Conservation (phyloP, 2,329 filamentous ascomycete genomes). For the Amphichorda felina region DNA sequence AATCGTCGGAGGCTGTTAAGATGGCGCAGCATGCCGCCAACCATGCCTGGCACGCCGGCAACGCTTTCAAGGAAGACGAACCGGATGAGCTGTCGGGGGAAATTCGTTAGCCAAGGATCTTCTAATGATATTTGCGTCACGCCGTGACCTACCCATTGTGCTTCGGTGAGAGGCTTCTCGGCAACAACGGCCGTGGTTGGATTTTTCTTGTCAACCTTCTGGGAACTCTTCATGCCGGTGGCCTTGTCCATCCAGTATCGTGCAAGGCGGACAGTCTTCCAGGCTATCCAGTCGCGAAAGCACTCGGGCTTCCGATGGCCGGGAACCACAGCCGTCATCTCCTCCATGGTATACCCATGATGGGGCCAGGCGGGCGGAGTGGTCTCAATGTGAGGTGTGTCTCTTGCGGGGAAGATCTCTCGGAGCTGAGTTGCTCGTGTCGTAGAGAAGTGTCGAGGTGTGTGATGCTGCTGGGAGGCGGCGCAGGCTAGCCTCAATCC, state of each 20-base stretch:
- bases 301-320: constrained; percentile 66
- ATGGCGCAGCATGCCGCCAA: constrained; percentile 88
- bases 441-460: constrained; percentile 33
- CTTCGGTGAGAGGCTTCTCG: constrained; percentile 58
- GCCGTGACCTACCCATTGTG: constrained; percentile 55
- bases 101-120: not conserved
- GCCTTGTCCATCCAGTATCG: constrained; percentile 72
- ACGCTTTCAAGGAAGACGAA: constrained; percentile 93
- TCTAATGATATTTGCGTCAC: no score
- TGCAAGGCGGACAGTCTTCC: constrained; percentile 62
- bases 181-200: constrained; percentile 42
- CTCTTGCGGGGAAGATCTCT: constrained; percentile 52
- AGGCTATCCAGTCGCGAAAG: constrained; percentile 67
- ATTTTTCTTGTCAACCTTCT: constrained; percentile 49
- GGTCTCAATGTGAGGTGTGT: constrained; percentile 47
- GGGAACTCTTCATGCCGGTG: constrained; percentile 62
- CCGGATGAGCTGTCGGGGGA: constrained; percentile 46
- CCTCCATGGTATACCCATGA: constrained; percentile 61
- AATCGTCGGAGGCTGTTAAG: constrained; percentile 72
- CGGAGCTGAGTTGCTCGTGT: constrained; percentile 31
- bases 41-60: constrained; percentile 93
- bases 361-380: constrained; percentile 60
- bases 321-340: constrained; percentile 64
- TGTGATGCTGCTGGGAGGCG: constrained; percentile 9
- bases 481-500: constrained; percentile 11